Evolutionary conservation across 441 rosid species (phyloP).

Genomic region (Adansonia grandidieri): DNA sequence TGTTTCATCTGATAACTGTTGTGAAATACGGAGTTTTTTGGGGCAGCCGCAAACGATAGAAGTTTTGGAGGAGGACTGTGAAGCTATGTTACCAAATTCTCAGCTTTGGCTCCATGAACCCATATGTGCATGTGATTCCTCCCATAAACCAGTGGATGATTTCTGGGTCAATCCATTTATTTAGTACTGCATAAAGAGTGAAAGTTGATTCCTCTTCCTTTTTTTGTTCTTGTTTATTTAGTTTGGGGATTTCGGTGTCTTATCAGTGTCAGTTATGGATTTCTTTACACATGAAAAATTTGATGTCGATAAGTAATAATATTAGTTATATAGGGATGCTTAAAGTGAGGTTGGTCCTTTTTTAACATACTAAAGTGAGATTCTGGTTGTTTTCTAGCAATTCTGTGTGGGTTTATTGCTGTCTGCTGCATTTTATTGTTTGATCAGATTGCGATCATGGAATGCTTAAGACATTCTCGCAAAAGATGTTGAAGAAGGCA

Average conservation of each 20-base stretch:
- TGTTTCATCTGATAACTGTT: not conserved
- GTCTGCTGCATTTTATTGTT: not conserved
- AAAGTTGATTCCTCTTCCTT: not conserved
- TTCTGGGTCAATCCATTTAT: constrained; percentile 14
- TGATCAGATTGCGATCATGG: not conserved
- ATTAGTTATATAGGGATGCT: not conserved
- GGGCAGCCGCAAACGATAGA: not conserved
- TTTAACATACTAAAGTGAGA: no score
- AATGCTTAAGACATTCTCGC: not conserved
- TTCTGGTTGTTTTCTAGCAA: not conserved
- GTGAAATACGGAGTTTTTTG: not conserved
- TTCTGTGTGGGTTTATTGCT: not conserved
- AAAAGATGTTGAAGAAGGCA: not conserved
- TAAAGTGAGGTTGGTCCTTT: no score
- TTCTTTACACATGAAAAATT: not conserved
- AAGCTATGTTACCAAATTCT: not conserved
- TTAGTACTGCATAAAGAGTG: not conserved
- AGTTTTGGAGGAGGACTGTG: not conserved
- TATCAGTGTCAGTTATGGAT: not conserved
- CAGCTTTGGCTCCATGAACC: not conserved
- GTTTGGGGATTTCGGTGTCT: not conserved
- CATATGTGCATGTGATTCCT: not conserved
- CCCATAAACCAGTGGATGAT: not conserved
- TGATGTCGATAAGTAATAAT: not conserved
- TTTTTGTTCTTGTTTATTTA: no score